A percentile compares a stretch with the other conserved stretches of the same genome.
phyloP scores from a whole-genome alignment of 331 rosid species.

The Erythrophleum ivorense region DNA sequence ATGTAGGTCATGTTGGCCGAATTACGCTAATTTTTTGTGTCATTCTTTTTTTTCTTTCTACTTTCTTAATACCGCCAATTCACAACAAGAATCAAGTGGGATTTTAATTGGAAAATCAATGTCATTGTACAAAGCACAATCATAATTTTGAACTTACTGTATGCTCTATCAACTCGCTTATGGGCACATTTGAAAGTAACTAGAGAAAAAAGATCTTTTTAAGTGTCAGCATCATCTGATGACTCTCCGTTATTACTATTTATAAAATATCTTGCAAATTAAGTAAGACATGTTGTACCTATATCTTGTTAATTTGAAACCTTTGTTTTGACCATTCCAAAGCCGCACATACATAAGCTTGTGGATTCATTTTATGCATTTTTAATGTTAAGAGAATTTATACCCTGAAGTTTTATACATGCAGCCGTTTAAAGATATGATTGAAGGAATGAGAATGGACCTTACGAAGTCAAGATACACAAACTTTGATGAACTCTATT shows the following conservation, averaged over 20 bases:
- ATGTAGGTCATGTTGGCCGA: too few relatives aligned
- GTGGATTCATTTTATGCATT: background rate
- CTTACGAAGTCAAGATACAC: slow-evolving; percentile 59
- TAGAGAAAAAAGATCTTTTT: background rate
- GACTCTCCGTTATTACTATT: background rate
- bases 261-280: background rate
- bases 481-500: slow-evolving; percentile 61
- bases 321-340: background rate
- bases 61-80: too few relatives aligned
- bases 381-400: slow-evolving; percentile 13
- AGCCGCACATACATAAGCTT: background rate
- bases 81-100: too few relatives aligned
- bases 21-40: too few relatives aligned
- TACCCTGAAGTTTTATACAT: background rate
- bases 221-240: background rate
- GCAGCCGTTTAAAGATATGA: slow-evolving; percentile 68
- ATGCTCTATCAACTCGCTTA: background rate
- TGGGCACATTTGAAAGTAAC: background rate
- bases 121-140: background rate
- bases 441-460: slow-evolving; percentile 68
- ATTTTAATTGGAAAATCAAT: background rate
- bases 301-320: background rate
- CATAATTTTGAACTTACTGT: background rate
- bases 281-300: background rate
- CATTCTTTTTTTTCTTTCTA: too few relatives aligned